Conservation (phyloP, 225 moss, liverwort and hornwort species). For the Bryoerythrophyllum caledonicum region DNA sequence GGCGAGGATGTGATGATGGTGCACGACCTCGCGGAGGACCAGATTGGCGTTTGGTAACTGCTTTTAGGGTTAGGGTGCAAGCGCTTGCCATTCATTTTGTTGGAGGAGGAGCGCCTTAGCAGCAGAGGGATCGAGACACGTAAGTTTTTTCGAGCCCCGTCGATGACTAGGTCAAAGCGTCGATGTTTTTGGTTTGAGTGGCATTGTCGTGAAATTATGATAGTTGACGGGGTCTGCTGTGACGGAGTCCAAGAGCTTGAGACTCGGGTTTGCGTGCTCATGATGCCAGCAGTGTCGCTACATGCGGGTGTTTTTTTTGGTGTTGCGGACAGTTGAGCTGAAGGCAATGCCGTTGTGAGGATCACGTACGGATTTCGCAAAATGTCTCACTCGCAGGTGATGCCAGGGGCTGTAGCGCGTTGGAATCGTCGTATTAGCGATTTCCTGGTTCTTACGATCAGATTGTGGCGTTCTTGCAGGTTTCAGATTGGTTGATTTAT, state of each 20-base stretch:
- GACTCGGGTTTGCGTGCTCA: not conserved
- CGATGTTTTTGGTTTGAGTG: conserved; percentile 5
- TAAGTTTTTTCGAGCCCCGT: conserved; percentile 19
- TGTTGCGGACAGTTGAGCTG: conserved; percentile 17
- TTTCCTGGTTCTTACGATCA: conserved; percentile 23
- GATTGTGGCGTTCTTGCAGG: conserved; percentile 38
- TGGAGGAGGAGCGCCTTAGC: not conserved
- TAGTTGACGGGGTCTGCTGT: not conserved
- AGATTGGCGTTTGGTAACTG: conserved; percentile 40
- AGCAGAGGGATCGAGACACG: conserved; percentile 2
- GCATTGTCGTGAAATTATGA: conserved; percentile 26
- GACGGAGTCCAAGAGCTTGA: not conserved
- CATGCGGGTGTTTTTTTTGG: too few species aligned
- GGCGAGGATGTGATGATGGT: conserved; percentile 37
- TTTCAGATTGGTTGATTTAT: conserved; percentile 21
- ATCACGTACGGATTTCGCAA: conserved; percentile 13
- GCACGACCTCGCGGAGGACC: conserved; percentile 18
- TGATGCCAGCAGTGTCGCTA: not conserved
- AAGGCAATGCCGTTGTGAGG: conserved; percentile 19
- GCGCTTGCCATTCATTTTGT: too few species aligned
- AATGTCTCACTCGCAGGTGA: not conserved
- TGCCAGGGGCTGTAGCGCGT: not conserved
- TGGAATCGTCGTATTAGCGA: not conserved
- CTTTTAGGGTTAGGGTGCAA: conserved; percentile 51
- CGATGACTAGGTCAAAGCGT: conserved; percentile 33